These are phyloP conservation scores for Dentipellis fragilis DNA, from an alignment of 768 basidiomycete species.

Conservation along the genomic window DNA sequence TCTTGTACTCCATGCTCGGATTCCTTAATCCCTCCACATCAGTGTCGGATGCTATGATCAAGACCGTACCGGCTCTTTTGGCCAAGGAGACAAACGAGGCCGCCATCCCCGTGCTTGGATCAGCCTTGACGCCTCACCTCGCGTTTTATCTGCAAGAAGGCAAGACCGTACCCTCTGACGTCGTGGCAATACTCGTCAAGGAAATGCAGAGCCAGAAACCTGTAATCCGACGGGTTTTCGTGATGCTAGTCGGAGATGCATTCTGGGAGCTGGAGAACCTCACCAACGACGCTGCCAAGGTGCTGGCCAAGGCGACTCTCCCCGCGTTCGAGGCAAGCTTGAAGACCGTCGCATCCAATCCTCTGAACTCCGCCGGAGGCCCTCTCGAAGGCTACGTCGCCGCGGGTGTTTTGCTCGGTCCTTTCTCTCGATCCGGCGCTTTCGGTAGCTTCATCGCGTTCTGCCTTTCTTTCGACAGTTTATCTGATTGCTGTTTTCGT, in stretches of 20 bases:
- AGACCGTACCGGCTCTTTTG: slow-evolving; percentile 33
- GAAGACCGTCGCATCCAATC: slow-evolving; percentile 54
- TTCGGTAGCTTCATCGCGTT: slow-evolving; percentile 36
- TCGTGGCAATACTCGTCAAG: slow-evolving; percentile 44
- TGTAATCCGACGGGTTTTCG: slow-evolving; percentile 49
- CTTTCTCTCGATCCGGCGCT: slow-evolving; percentile 36
- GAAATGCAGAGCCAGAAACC: slow-evolving; percentile 68
- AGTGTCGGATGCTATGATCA: slow-evolving; percentile 37
- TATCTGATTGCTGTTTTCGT: slow-evolving; percentile 7
- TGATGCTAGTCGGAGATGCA: slow-evolving; percentile 49
- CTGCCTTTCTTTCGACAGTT: slow-evolving; percentile 3
- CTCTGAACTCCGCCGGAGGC: slow-evolving; percentile 47
- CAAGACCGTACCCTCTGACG: slow-evolving; percentile 32
- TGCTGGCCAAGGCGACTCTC: slow-evolving; percentile 44
- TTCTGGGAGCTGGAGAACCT: slow-evolving; percentile 38
- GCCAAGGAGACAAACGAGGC: slow-evolving; percentile 74
- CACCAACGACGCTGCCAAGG: slow-evolving; percentile 29
- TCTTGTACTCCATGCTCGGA: slow-evolving; percentile 72
- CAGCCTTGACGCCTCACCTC: slow-evolving; percentile 52
- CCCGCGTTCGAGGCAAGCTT: slow-evolving; percentile 62
- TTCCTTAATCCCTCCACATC: slow-evolving; percentile 36
- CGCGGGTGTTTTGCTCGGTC: slow-evolving; percentile 55
- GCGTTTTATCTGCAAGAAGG: slow-evolving; percentile 36
- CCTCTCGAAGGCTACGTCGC: slow-evolving; percentile 84
- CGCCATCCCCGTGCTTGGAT: slow-evolving; percentile 43